Evolutionary conservation across 768 basidiomycete genomes (phyloP).

Genomic region (Termitomyces sp.): DNA sequence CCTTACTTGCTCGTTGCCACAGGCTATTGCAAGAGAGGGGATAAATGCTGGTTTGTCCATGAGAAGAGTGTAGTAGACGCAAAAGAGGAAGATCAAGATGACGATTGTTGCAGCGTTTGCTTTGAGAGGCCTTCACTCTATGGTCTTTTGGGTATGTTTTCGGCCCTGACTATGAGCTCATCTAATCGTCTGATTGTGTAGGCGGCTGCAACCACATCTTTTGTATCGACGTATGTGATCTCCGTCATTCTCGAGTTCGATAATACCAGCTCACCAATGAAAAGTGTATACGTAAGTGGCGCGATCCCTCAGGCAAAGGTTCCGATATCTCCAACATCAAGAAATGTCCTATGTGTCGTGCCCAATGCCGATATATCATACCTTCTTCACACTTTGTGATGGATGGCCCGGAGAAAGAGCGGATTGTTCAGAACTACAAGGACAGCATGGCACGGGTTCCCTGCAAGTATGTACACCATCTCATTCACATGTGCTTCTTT

Average conservation of each 20-base stretch:
- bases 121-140: conserved; percentile 68
- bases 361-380: conserved; percentile 61
- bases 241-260: not conserved
- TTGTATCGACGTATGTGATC: conserved; percentile 56
- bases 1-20: not conserved
- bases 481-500: not conserved
- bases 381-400: conserved; percentile 71
- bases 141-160: conserved; percentile 58
- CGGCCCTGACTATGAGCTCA: no score
- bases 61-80: conserved; percentile 16
- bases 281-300: conserved; percentile 81
- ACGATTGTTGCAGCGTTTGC: conserved; percentile 67
- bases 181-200: conserved; percentile 23
- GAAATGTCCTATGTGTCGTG: conserved; percentile 77
- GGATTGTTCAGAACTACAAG: conserved; percentile 56
- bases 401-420: conserved; percentile 50
- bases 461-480: conserved; percentile 51
- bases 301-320: conserved; percentile 53
- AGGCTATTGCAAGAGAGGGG: conserved; percentile 74
- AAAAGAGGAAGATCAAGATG: conserved; percentile 33
- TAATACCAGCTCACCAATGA: not conserved
- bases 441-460: conserved; percentile 68
- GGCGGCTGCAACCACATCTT: conserved; percentile 77
- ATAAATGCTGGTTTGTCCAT: conserved; percentile 76
- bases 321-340: conserved; percentile 59